Evolutionary conservation across 768 basidiomycete species (phyloP).

Genomic region (Boletus insuetus): DNA sequence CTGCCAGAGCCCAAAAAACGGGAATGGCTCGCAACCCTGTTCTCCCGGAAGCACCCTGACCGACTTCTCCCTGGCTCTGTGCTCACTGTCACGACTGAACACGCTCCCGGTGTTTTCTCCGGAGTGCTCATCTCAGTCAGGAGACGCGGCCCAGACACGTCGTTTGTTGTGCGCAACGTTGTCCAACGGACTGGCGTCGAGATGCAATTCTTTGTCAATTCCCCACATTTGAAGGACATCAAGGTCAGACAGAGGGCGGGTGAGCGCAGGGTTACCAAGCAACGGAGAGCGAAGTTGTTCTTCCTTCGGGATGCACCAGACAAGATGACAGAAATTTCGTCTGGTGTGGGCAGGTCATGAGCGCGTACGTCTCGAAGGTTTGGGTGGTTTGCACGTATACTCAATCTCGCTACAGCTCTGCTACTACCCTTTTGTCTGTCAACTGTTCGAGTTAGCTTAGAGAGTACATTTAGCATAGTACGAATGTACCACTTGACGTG

Average conservation of each 20-base stretch:
- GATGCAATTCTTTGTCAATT: constrained; percentile 85
- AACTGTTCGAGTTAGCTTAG: neutral
- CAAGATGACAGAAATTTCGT: constrained; percentile 77
- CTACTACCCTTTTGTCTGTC: neutral
- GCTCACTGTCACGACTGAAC: constrained; percentile 70
- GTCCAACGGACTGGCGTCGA: constrained; percentile 91
- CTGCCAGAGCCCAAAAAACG: constrained; percentile 69
- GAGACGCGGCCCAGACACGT: constrained; percentile 81
- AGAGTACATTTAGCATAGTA: constrained; percentile 9
- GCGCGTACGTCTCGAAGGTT: constrained; percentile 10
- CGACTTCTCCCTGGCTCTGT: constrained; percentile 84
- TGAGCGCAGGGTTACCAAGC: constrained; percentile 44
- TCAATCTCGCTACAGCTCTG: constrained; percentile 7
- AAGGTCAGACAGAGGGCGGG: constrained; percentile 67
- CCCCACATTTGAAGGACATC: constrained; percentile 86
- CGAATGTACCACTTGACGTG: neutral
- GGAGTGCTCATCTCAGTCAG: constrained; percentile 85
- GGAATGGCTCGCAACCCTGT: constrained; percentile 62
- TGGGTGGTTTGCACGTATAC: neutral
- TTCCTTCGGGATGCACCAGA: constrained; percentile 80
- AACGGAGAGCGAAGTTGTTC: constrained; percentile 77
- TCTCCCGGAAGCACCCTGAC: constrained; percentile 65
- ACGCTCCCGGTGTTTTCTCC: constrained; percentile 81
- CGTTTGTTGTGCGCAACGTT: constrained; percentile 87
- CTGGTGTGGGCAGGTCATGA: constrained; percentile 35